phyloP scores from a whole-genome alignment of 257 asterid species.

The Gentiana macrophylla region DNA sequence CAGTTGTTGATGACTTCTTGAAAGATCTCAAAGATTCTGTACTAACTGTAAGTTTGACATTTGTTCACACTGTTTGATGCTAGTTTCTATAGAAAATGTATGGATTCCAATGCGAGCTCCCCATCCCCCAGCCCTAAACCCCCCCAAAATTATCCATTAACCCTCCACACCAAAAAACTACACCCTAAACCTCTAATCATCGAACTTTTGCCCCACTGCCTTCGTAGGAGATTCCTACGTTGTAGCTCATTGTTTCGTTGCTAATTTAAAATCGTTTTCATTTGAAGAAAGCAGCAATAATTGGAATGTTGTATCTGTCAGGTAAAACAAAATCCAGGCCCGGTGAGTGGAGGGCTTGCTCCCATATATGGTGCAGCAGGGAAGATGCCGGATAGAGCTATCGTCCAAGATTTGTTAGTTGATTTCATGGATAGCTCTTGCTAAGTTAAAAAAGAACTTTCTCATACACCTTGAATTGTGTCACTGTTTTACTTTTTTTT shows the following conservation, averaged over 20 bases:
- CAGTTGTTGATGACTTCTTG: constrained; percentile 55
- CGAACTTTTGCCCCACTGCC: too few species aligned
- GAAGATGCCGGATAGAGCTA: constrained; percentile 88
- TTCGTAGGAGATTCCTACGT: too few species aligned
- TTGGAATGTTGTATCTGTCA: constrained; percentile 18
- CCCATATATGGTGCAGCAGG: constrained; percentile 99
- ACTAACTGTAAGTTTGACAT: constrained; percentile 46
- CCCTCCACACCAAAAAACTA: too few species aligned
- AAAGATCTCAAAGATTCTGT: constrained; percentile 67
- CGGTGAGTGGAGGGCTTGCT: constrained; percentile 82
- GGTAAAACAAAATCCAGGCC: constrained; percentile 96
- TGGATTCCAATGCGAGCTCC: too few species aligned
- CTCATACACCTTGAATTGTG: background rate
- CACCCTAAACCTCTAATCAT: too few species aligned
- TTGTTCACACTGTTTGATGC: too few species aligned
- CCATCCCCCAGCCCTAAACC: too few species aligned
- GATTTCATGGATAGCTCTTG: constrained; percentile 86
- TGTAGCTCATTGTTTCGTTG: too few species aligned
- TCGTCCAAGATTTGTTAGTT: constrained; percentile 79
- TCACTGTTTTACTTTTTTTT: background rate
- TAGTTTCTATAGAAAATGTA: too few species aligned
- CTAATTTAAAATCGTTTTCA: too few species aligned
- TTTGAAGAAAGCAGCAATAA: too few species aligned
- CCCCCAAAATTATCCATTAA: too few species aligned
- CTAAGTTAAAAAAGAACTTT: constrained; percentile 15